Base-by-base conservation (phyloP, 2,329 filamentous ascomycete genomes). In the Ascochyta lentis region DNA sequence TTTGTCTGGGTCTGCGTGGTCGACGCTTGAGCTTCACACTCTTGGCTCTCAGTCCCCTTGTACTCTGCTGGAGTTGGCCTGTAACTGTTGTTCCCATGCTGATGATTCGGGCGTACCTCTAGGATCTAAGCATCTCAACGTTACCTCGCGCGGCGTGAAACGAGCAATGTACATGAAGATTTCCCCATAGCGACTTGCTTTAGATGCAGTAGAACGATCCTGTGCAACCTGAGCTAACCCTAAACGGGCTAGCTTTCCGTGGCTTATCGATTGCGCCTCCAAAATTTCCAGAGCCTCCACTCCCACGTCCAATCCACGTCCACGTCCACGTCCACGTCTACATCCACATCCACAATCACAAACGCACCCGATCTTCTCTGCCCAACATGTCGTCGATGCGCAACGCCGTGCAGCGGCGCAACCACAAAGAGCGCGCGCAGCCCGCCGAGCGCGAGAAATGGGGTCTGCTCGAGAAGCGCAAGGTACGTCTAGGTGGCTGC, bases 401-500 rank as follows among this genome's bases (percentile, higher is more conserved):
- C 34, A 76, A 76, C 67, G 71, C 72, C 63, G 72, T 76, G 58
- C 86, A 92, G 67, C 86, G 91, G 77, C 91, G 92, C 71, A 89
- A 92, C 65, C 94, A 98, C 78, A 86, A 89, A 67, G 95, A 98
- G 83, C 89, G 95, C 68, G 90, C 91, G 33, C 95, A 98, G 76
- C 90, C 93, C 37, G 78, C 86, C 61, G 90, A 93, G 73, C 91
- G 95, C 49, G 81, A 88, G 63, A 91, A 91, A 80, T 92, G 92
- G 78, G 95, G 95, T 62, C 85, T 98, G 22, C 87, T 98, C 59
- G 95, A 98, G 77, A 98, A 99, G 80, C 90, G 95, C 83, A 97
- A 97, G 71, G 64, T 61, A 56, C 16, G 37, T 19, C 24, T 27
- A 12, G 31, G 24, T 6, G 24, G 8, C 4, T 12, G 3, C 23